A percentile compares a stretch with the other conserved stretches of the same genome.
These are phyloP conservation scores for Hymenotorrendiella dingleyae DNA, from an alignment of 2,329 filamentous ascomycete species.

Conservation along the genomic window DNA sequence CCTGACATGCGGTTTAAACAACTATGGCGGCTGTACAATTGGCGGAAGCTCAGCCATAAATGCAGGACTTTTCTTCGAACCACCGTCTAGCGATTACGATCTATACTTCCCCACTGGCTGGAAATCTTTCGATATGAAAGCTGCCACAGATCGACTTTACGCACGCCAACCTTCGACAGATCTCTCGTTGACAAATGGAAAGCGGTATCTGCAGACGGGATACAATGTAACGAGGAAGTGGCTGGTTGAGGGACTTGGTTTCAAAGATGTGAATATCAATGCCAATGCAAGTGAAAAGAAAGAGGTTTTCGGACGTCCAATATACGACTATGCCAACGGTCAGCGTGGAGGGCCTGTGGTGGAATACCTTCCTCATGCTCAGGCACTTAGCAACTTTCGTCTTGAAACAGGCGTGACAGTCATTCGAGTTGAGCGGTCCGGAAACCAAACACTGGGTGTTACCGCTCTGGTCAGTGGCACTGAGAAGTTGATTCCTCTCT, in stretches of 20 bases:
- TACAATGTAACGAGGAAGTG: slow-evolving; percentile 42
- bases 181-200: slow-evolving; percentile 38
- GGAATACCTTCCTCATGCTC: slow-evolving; percentile 44
- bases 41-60: slow-evolving; percentile 49
- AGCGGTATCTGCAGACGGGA: slow-evolving; percentile 42
- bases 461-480: slow-evolving; percentile 31
- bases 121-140: slow-evolving; percentile 43
- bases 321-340: slow-evolving; percentile 43
- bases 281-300: slow-evolving; percentile 39
- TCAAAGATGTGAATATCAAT: slow-evolving; percentile 42
- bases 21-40: slow-evolving; percentile 40
- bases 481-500: slow-evolving; percentile 16
- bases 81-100: slow-evolving; percentile 47
- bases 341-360: slow-evolving; percentile 43
- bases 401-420: slow-evolving; percentile 40
- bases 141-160: slow-evolving; percentile 40
- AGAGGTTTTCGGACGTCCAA: slow-evolving; percentile 42
- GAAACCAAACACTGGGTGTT: slow-evolving; percentile 36
- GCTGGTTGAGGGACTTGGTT: slow-evolving; percentile 44
- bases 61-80: slow-evolving; percentile 47
- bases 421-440: slow-evolving; percentile 37
- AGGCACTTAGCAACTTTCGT: slow-evolving; percentile 37
- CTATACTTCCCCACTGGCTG: slow-evolving; percentile 43
- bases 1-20: slow-evolving; percentile 33
- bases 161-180: slow-evolving; percentile 39